Evolutionary conservation across 192 early-diverging fungal genomes (phyloP).

Genomic region (Pilaira anomala): DNA sequence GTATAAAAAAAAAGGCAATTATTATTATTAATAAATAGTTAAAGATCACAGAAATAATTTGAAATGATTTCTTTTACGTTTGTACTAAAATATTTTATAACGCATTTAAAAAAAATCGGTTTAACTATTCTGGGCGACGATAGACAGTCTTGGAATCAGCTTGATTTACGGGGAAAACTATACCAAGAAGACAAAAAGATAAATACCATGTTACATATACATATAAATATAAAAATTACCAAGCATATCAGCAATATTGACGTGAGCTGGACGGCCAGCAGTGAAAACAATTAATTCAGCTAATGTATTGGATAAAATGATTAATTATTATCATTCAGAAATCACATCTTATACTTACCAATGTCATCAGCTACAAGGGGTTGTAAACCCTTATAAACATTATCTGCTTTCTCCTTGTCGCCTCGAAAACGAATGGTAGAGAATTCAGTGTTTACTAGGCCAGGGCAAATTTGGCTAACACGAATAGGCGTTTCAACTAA

Average conservation of each 20-base stretch:
- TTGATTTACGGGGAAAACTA: constrained; percentile 54
- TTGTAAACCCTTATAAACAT: constrained; percentile 76
- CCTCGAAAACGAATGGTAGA: constrained; percentile 73
- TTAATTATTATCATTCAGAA: constrained; percentile 11
- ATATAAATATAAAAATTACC: constrained; percentile 15
- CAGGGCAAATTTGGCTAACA: constrained; percentile 79
- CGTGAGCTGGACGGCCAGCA: constrained; percentile 68
- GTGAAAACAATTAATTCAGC: constrained; percentile 79
- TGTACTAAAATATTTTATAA: too few species aligned
- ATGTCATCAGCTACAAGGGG: constrained; percentile 71
- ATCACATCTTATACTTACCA: constrained; percentile 33
- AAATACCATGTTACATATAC: neutral
- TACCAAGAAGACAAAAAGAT: too few species aligned
- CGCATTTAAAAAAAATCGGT: too few species aligned
- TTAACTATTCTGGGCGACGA: constrained; percentile 5
- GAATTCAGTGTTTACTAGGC: constrained; percentile 89
- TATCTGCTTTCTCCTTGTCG: constrained; percentile 59
- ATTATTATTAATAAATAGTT: too few species aligned
- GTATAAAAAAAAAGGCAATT: too few species aligned
- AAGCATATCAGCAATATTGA: constrained; percentile 67
- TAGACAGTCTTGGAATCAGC: constrained; percentile 31
- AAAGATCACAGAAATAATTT: too few species aligned
- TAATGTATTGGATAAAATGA: constrained; percentile 18
- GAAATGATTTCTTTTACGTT: too few species aligned
- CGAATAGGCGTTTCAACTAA: constrained; percentile 66